Evolutionary conservation across 2,329 filamentous ascomycete genomes (phyloP).

Genomic region (Colletotrichum gigasporum): DNA sequence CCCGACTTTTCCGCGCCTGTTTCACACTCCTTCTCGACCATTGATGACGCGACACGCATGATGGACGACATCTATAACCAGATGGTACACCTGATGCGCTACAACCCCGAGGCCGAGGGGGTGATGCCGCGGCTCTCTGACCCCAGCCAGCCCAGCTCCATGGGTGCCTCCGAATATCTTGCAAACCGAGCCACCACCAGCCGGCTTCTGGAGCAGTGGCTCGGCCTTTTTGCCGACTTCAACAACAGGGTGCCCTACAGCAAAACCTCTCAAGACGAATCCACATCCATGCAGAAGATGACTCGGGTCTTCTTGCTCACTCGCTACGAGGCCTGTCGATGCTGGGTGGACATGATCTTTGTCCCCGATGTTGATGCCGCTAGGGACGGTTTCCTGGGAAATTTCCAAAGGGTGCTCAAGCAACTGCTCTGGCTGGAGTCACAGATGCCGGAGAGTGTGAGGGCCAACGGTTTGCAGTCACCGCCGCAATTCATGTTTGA

Average conservation of each 20-base stretch:
- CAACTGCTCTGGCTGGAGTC: neutral
- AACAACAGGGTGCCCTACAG: neutral
- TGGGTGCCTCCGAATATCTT: neutral
- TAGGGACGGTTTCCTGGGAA: neutral
- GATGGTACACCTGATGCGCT: neutral
- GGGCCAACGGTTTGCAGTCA: neutral
- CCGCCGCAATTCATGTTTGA: conserved; percentile 1
- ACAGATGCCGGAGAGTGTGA: neutral
- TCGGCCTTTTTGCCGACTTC: neutral
- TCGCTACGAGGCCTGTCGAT: neutral
- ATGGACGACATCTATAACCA: neutral
- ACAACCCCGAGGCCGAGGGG: neutral
- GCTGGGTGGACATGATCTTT: neutral
- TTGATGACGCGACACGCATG: neutral
- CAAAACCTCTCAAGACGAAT: neutral
- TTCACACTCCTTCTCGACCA: neutral
- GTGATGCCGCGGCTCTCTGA: neutral
- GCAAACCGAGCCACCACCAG: neutral
- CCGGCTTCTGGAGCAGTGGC: neutral
- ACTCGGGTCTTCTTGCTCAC: neutral
- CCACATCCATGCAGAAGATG: neutral
- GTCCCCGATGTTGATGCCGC: neutral
- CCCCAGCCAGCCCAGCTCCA: accelerated
- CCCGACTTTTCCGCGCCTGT: neutral
- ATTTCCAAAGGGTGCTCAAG: neutral